These are phyloP conservation scores for Boletus semigastroideus DNA, from an alignment of 1,284 basidiomycete genomes.

Conservation along the genomic window DNA sequence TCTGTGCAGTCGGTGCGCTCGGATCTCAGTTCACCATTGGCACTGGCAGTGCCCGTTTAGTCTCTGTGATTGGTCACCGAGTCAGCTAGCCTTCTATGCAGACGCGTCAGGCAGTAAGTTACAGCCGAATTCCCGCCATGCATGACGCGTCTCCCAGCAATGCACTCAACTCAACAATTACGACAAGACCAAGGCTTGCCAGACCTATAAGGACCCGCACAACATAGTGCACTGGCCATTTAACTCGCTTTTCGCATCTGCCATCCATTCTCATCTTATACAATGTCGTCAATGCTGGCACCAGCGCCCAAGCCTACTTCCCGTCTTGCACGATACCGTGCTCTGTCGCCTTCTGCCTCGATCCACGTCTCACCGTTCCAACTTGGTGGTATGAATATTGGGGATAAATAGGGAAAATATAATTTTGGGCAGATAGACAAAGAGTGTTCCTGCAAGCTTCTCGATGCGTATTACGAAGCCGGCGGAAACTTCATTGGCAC, in stretches of 20 bases:
- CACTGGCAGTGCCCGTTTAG: too few relatives aligned
- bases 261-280: not conserved
- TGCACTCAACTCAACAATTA: not conserved
- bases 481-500: slow-evolving; percentile 44
- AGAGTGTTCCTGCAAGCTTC: slow-evolving; percentile 39
- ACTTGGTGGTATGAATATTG: slow-evolving; percentile 56
- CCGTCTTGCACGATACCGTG: slow-evolving; percentile 44
- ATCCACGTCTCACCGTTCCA: slow-evolving; percentile 54
- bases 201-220: not conserved
- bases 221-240: not conserved
- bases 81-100: too few relatives aligned
- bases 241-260: not conserved
- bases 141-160: not conserved
- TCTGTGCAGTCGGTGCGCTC: too few relatives aligned
- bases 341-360: slow-evolving; percentile 42
- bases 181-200: not conserved
- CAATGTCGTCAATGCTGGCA: not conserved
- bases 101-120: not conserved
- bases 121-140: not conserved
- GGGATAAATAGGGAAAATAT: slow-evolving; percentile 42
- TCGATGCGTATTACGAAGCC: slow-evolving; percentile 40
- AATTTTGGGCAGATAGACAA: slow-evolving; percentile 39
- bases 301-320: slow-evolving; percentile 20
- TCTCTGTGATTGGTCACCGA: too few relatives aligned
- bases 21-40: too few relatives aligned